These are phyloP conservation scores for Yamadazyma songkhlaensis DNA, from an alignment of 1,139 yeast genomes.

Conservation along the genomic window DNA sequence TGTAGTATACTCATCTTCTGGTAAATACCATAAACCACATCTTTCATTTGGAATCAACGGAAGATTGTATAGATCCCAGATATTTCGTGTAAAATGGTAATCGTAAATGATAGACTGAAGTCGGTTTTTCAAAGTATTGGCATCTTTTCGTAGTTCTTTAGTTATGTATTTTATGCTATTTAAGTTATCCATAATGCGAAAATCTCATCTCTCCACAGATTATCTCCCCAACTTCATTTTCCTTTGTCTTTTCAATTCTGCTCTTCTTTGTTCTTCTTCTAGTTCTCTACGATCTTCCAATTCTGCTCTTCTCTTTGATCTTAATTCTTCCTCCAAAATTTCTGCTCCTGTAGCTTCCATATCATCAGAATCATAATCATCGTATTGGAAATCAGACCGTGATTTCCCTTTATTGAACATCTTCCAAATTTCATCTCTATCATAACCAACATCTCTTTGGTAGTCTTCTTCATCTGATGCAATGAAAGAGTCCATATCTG, in stretches of 20 bases:
- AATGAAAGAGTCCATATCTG: conserved; percentile 48
- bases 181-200: conserved; percentile 5
- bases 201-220: not conserved
- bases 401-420: conserved; percentile 69
- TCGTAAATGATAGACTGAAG: conserved; percentile 71
- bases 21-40: conserved; percentile 85
- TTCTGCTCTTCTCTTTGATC: conserved; percentile 58
- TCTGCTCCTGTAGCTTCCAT: conserved; percentile 97
- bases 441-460: conserved; percentile 45
- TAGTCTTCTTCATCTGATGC: conserved; percentile 57
- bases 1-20: conserved; percentile 34
- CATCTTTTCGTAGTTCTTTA: conserved; percentile 48
- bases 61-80: conserved; percentile 11
- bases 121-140: conserved; percentile 57
- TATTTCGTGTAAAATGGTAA: conserved; percentile 28
- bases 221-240: conserved; percentile 7
- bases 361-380: conserved; percentile 63
- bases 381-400: conserved; percentile 43
- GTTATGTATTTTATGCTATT: conserved; percentile 23
- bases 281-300: conserved; percentile 65
- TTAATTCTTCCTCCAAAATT: conserved; percentile 73
- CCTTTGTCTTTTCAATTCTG: conserved; percentile 28
- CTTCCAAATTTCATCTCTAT: conserved; percentile 86
- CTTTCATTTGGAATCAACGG: conserved; percentile 75
- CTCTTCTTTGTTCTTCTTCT: conserved; percentile 50